Percentiles rank a stretch among this genome's conserved stretches.
phyloP scores from a whole-genome alignment of 176 grass and related monocot genomes.

The Musa troglodytarum region DNA sequence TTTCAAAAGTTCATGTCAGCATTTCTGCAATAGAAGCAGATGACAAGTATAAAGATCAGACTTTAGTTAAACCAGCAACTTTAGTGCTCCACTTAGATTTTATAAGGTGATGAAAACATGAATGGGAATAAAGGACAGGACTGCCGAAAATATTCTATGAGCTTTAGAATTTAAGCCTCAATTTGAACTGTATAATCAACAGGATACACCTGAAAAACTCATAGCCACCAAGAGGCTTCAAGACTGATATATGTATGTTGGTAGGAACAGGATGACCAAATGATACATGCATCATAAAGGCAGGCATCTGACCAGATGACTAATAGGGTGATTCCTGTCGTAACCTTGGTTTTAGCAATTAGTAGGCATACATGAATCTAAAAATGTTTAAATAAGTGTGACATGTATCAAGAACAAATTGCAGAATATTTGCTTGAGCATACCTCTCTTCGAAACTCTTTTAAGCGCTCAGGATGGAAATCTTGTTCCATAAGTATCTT shows the following conservation, averaged over 20 bases:
- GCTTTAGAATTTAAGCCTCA: neutral
- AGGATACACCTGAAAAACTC: neutral
- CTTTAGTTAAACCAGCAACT: neutral
- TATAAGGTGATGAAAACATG: neutral
- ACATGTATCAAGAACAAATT: neutral
- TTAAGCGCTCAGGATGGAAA: slow-evolving; percentile 77
- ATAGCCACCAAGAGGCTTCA: neutral
- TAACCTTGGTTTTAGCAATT: too few species aligned
- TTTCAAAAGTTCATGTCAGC: neutral
- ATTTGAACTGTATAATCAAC: neutral
- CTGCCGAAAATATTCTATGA: too few species aligned
- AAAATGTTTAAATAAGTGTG: neutral
- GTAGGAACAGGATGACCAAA: neutral
- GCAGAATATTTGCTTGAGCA: slow-evolving; percentile 21
- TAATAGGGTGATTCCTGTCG: too few species aligned
- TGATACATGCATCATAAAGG: neutral
- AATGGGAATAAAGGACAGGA: neutral
- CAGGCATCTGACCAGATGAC: too few species aligned
- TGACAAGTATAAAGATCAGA: neutral
- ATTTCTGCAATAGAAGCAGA: neutral
- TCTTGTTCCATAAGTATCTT: slow-evolving; percentile 99
- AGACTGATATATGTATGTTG: neutral
- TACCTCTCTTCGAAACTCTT: slow-evolving; percentile 96
- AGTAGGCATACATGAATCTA: neutral
- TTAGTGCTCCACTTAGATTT: neutral